Evolutionary conservation across 345 rosid genomes (phyloP), one percentile per base, ranked within the genome.

Genomic region (Eutrema heterophyllum): DNA sequence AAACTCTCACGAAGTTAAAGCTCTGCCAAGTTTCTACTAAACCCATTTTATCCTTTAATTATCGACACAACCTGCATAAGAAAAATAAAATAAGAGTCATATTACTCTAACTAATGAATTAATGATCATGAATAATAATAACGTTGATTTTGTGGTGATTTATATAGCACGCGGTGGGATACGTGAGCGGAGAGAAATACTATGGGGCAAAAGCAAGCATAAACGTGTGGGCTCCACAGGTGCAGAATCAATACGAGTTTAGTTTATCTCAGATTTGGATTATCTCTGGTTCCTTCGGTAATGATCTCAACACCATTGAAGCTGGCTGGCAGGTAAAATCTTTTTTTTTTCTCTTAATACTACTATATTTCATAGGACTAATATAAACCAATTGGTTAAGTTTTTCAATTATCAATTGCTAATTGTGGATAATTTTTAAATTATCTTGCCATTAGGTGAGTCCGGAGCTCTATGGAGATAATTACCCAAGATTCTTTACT

Each of bases 291-390:
- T 87, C 98, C 0, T 96, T 96, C 14, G 98, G 93, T 3, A 78
- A 92, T 59, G 99, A 96, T 64, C 97, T 96, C 56, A 96, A 96
- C 81, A 96, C 99, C 78, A 96, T 96, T 68, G 99, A 96, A 84
- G 96, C 99, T 71, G 99, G 99, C 6, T 96, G 99, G 99, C 99
- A 96, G 96, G 98, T 21, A 21, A 1, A 21, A 21, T 21, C 24
- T n/a, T n/a, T n/a, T n/a, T n/a, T n/a, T n/a, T n/a, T n/a, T n/a
- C n/a, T n/a, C n/a, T n/a, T n/a, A n/a, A n/a, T n/a, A n/a, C n/a
- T n/a, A n/a, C n/a, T n/a, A n/a, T n/a, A n/a, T n/a, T n/a, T 21
- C 24, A 21, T 21, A 21, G 24, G 24, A 21, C 61, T 55, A 30
- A 32, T 55, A 14, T 32, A 55, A 16, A 64, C 41, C 6, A 36